Evolutionary conservation across 331 rosid species (phyloP).

Genomic region (Cucumis variabilis): DNA sequence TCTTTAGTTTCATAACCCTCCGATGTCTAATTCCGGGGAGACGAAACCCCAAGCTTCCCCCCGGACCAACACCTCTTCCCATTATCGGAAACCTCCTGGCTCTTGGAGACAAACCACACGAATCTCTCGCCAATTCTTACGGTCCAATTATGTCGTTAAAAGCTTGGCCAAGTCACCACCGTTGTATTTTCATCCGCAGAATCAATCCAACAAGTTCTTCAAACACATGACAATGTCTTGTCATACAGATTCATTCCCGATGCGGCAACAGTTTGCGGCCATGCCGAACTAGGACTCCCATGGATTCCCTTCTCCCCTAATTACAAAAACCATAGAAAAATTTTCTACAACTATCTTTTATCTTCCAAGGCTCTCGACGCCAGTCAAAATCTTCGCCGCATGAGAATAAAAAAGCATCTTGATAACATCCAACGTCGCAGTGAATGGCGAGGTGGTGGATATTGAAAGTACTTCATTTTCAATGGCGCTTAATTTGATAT

Average conservation of each 20-base stretch:
- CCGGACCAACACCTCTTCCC: slow-evolving; percentile 55
- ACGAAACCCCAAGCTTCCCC: slow-evolving; percentile 49
- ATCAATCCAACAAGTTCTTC: slow-evolving; percentile 50
- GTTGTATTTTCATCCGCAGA: slow-evolving; percentile 51
- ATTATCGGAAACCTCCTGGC: slow-evolving; percentile 47
- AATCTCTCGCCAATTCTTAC: slow-evolving; percentile 40
- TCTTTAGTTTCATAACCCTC: not conserved
- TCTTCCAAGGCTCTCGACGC: slow-evolving; percentile 46
- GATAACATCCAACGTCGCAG: not conserved
- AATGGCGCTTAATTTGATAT: slow-evolving; percentile 37
- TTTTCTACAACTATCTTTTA: slow-evolving; percentile 10
- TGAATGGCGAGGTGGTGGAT: slow-evolving; percentile 37
- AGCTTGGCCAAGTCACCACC: slow-evolving; percentile 45
- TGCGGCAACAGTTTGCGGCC: slow-evolving; percentile 37
- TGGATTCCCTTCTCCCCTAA: slow-evolving; percentile 47
- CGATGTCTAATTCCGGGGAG: not conserved
- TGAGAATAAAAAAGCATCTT: slow-evolving; percentile 40
- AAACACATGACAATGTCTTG: slow-evolving; percentile 55
- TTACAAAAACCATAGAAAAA: slow-evolving; percentile 41
- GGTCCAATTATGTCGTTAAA: slow-evolving; percentile 51
- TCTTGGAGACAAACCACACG: slow-evolving; percentile 59
- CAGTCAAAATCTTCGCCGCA: slow-evolving; percentile 30
- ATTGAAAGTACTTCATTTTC: slow-evolving; percentile 40
- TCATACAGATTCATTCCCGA: slow-evolving; percentile 52
- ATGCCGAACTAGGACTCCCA: slow-evolving; percentile 42